phyloP scores from a whole-genome alignment of 1,284 basidiomycete genomes.

The Pholiota adiposa region DNA sequence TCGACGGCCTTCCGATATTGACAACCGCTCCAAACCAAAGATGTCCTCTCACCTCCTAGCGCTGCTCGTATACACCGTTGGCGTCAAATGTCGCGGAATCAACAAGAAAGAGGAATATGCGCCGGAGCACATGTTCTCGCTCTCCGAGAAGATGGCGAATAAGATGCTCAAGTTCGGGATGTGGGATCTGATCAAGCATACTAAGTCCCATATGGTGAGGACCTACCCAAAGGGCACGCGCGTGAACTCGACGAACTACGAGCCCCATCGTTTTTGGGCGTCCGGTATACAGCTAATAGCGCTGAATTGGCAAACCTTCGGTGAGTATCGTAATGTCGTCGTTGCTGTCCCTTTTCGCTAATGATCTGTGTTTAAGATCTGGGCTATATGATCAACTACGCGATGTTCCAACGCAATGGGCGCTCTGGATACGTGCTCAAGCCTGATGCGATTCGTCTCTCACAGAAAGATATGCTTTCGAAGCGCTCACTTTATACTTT shows the following conservation, averaged over 20 bases:
- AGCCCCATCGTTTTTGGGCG: slow-evolving; percentile 90
- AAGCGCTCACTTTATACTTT: slow-evolving; percentile 64
- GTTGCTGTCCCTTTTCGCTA: background rate
- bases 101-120: slow-evolving; percentile 93
- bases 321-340: slow-evolving; percentile 30
- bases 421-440: slow-evolving; percentile 93
- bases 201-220: slow-evolving; percentile 84
- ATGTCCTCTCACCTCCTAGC: slow-evolving; percentile 79
- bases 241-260: slow-evolving; percentile 86
- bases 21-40: slow-evolving; percentile 39
- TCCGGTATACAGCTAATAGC: slow-evolving; percentile 94
- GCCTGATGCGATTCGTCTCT: slow-evolving; percentile 74
- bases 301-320: slow-evolving; percentile 97
- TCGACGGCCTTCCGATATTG: background rate
- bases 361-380: slow-evolving; percentile 67
- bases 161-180: slow-evolving; percentile 56
- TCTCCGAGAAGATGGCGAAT: slow-evolving; percentile 85
- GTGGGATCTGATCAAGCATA: slow-evolving; percentile 90
- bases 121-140: slow-evolving; percentile 89
- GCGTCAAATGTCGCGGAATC: slow-evolving; percentile 93
- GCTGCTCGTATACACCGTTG: slow-evolving; percentile 92
- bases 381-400: slow-evolving; percentile 90
- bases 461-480: slow-evolving; percentile 59
- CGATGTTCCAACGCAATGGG: slow-evolving; percentile 92
- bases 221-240: slow-evolving; percentile 89